Evolutionary conservation across 495 filamentous ascomycete species (phyloP), one percentile per base, ranked within the genome.

Genomic region (Podospora pseudocomata): DNA sequence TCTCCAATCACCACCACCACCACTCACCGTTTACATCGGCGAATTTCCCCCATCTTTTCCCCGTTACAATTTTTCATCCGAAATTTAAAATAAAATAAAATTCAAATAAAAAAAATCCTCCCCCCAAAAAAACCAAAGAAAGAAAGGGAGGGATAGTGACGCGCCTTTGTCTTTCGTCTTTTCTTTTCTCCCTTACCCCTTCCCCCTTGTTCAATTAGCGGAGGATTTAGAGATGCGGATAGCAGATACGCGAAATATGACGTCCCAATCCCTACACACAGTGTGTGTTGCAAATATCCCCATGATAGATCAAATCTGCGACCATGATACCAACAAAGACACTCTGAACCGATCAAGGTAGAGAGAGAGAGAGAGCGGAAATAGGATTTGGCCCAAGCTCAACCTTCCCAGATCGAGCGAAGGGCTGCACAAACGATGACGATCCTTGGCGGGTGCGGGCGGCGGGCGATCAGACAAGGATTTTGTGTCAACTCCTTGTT

Each of bases 331-430:
- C 30, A 32, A 7, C 4, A 32, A 32, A 32, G 30, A 32, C 19
- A 32, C 16, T 15, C 7, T 15, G 26, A 32, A 32, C 4, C 7
- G 32, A 26, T 15, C 7, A 49, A 16, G 13, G 60, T 26, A 28
- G 4, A 39, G 4, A 19, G 16, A 34, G 23, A 28, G 15, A 20
- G 2, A 28, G 27, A 28, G 7, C n/a, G 6, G 27, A 61, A 26
- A 61, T 61, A 16, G 27, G 26, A 61, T 61, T 61, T 63, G 60
- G 60, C 19, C 60, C 60, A 30, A 63, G 61, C 61, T 49, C 59
- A 32, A 61, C 23, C 11, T 58, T 57, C 15, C 55, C 23, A 20
- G 55, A 19, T 58, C 39, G 39, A 49, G 39, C 39, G 9, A 39
- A 39, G 5, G 34, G 11, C 11, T 49, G 39, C 39, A 49, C 39